Evolutionary conservation across 2,329 filamentous ascomycete species (phyloP).

Genomic region (Aspergillus niger): DNA sequence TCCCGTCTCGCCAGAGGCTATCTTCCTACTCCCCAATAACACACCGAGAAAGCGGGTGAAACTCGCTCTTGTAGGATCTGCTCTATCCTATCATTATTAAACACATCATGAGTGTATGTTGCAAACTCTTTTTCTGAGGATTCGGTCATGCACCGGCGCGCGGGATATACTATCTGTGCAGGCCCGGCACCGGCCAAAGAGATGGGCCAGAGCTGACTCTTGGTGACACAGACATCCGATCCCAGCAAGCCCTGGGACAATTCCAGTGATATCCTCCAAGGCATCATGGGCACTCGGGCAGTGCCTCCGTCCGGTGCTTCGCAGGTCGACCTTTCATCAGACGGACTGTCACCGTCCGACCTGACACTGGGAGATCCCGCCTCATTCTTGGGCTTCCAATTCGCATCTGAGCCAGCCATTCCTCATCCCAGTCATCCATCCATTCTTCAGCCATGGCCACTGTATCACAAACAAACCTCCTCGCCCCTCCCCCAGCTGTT

Average conservation of each 20-base stretch:
- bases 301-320: slow-evolving; percentile 16
- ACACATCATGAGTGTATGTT: slow-evolving; percentile 23
- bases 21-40: neutral
- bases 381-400: slow-evolving; percentile 31
- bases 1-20: neutral
- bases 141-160: neutral
- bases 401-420: slow-evolving; percentile 24
- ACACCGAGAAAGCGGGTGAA: neutral
- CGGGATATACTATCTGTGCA: neutral
- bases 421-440: slow-evolving; percentile 23
- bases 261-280: slow-evolving; percentile 35
- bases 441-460: slow-evolving; percentile 25
- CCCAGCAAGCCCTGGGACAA: slow-evolving; percentile 25
- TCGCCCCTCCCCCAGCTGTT: slow-evolving; percentile 22
- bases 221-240: slow-evolving; percentile 15
- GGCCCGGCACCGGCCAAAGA: neutral
- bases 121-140: neutral
- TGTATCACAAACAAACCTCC: slow-evolving; percentile 17
- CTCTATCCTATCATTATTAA: neutral
- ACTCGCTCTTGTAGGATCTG: neutral
- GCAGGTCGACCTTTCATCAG: slow-evolving; percentile 15
- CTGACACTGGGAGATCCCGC: slow-evolving; percentile 25
- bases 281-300: slow-evolving; percentile 29
- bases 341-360: slow-evolving; percentile 17
- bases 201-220: neutral